These are phyloP conservation scores for Pythium vanterpoolii DNA, from an alignment of 352 stramenopile genomes.

Conservation along the genomic window DNA sequence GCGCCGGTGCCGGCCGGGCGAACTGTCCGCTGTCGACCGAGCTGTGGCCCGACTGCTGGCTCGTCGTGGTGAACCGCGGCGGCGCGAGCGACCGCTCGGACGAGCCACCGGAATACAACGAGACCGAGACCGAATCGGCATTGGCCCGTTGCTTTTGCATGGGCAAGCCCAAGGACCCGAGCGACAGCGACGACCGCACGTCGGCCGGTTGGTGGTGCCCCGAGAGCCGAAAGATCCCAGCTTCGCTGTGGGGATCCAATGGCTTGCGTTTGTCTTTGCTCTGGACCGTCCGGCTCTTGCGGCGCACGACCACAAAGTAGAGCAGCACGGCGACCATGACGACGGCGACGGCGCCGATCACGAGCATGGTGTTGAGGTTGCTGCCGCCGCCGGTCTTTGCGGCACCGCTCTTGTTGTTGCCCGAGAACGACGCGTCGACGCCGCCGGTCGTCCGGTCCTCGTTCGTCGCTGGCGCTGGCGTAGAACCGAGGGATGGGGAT, in stretches of 20 bases:
- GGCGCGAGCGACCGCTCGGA: constrained; percentile 7
- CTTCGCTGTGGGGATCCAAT: constrained; percentile 11
- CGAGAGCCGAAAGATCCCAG: constrained; percentile 16
- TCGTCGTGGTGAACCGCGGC: constrained; percentile 7
- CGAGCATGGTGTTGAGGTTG: constrained; percentile 19
- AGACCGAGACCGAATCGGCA: not conserved
- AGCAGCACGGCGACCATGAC: constrained; percentile 10
- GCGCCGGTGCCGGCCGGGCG: not conserved
- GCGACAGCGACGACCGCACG: constrained; percentile 12
- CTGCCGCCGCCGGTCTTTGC: not conserved
- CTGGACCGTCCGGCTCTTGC: constrained; percentile 3
- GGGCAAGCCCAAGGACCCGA: too few species aligned
- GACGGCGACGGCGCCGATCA: constrained; percentile 2
- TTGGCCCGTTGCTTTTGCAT: too few species aligned
- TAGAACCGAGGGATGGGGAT: not conserved
- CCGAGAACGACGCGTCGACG: constrained; percentile 15
- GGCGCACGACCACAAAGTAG: constrained; percentile 11
- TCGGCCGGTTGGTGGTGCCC: not conserved
- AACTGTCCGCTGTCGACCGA: constrained; percentile 13
- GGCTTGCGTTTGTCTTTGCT: constrained; percentile 7
- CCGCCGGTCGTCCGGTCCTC: not conserved
- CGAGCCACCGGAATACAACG: constrained; percentile 1
- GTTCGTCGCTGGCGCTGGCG: not conserved
- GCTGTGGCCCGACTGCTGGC: not conserved
- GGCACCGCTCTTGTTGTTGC: constrained; percentile 12